phyloP scores from a whole-genome alignment of 352 stramenopile genomes.

The Labyrinthula sp. region DNA sequence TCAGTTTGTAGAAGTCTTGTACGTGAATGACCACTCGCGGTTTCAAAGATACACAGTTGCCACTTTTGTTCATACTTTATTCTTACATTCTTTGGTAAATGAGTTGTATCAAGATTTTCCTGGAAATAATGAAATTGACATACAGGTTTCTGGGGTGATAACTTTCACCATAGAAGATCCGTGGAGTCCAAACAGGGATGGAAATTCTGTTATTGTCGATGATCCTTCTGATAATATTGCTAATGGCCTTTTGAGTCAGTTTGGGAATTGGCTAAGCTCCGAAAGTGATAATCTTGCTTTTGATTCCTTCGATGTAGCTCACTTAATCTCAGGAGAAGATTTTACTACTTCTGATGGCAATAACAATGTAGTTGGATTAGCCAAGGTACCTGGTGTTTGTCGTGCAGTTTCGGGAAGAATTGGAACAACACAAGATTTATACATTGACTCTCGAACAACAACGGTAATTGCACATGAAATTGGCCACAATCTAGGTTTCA shows the following conservation, averaged over 20 bases:
- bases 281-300: background rate
- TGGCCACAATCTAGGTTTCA: slow-evolving; percentile 16
- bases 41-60: background rate
- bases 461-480: slow-evolving; percentile 22
- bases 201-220: slow-evolving; percentile 13
- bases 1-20: no score
- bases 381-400: slow-evolving; percentile 14
- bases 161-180: slow-evolving; percentile 17
- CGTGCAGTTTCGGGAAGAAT: slow-evolving; percentile 2
- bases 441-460: no score
- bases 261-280: slow-evolving; percentile 11
- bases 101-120: slow-evolving; percentile 14
- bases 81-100: no score
- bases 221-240: no score
- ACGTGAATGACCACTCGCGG: slow-evolving; percentile 19
- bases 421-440: background rate
- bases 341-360: no score
- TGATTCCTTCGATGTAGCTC: slow-evolving; percentile 4
- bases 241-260: slow-evolving; percentile 5
- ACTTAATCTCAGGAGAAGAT: slow-evolving; percentile 15
- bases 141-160: slow-evolving; percentile 24
- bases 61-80: slow-evolving; percentile 13
- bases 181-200: slow-evolving; percentile 4
- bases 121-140: slow-evolving; percentile 18
- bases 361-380: slow-evolving; percentile 10